phyloP scores from a whole-genome alignment of 2,329 filamentous ascomycete genomes.

The Stylonectria norvegica region DNA sequence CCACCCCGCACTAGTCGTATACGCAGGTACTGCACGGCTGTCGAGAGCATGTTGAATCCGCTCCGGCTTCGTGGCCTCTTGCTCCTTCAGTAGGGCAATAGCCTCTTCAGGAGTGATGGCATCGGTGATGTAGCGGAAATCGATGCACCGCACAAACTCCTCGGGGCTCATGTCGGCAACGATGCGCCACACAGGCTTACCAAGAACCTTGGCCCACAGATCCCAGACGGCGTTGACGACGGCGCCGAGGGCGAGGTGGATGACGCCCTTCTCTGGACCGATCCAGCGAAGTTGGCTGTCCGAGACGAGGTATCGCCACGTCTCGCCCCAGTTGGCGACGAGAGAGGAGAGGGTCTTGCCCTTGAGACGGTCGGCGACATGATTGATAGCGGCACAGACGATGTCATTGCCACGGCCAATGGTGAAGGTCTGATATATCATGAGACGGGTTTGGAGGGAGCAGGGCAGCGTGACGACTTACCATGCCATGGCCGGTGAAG shows the following conservation, averaged over 20 bases:
- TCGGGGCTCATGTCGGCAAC: slow-evolving; percentile 87
- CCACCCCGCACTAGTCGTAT: slow-evolving; percentile 89
- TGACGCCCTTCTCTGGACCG: slow-evolving; percentile 89
- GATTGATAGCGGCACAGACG: slow-evolving; percentile 78
- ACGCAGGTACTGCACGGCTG: slow-evolving; percentile 77
- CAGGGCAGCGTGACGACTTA: too few species aligned
- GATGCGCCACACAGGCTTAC: slow-evolving; percentile 87
- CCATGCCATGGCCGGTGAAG: slow-evolving; percentile 75
- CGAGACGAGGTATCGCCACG: slow-evolving; percentile 87
- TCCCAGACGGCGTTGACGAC: slow-evolving; percentile 93
- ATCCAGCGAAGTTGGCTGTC: slow-evolving; percentile 93
- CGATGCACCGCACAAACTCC: slow-evolving; percentile 82
- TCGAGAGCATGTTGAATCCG: slow-evolving; percentile 71
- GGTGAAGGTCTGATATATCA: slow-evolving; percentile 61
- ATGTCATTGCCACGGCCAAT: slow-evolving; percentile 90
- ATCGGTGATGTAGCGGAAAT: slow-evolving; percentile 93
- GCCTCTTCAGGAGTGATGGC: slow-evolving; percentile 87
- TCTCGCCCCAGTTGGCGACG: slow-evolving; percentile 77
- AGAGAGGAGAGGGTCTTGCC: slow-evolving; percentile 74
- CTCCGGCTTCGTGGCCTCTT: slow-evolving; percentile 64
- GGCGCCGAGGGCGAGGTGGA: slow-evolving; percentile 84
- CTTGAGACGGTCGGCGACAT: slow-evolving; percentile 72
- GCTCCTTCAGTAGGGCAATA: slow-evolving; percentile 63
- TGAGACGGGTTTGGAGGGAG: neutral
- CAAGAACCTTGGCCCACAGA: slow-evolving; percentile 83